Conservation (phyloP, 129 eudicot species). For the Dittrichia graveolens region DNA sequence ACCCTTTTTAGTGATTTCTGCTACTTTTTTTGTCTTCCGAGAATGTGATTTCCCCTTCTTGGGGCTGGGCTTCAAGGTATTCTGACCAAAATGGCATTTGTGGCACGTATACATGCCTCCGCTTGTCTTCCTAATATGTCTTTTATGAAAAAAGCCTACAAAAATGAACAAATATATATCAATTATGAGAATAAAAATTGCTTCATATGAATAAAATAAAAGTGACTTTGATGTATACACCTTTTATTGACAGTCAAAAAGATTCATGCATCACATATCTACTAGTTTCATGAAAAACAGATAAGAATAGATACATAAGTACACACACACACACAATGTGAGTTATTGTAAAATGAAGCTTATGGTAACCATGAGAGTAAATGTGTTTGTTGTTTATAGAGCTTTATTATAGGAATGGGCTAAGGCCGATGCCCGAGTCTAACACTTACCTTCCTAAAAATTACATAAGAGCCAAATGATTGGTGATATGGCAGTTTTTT, state of each 20-base stretch:
- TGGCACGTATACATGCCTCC: slow-evolving; percentile 72
- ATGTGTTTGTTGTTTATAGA: too few species aligned
- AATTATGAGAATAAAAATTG: neutral
- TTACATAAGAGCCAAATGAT: too few species aligned
- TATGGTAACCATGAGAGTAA: too few species aligned
- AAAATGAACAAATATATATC: slow-evolving; percentile 6
- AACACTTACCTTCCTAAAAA: too few species aligned
- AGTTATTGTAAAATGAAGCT: too few species aligned
- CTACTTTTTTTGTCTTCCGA: slow-evolving; percentile 38
- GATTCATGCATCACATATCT: slow-evolving; percentile 2
- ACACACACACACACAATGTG: too few species aligned
- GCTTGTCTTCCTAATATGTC: slow-evolving; percentile 65
- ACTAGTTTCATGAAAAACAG: neutral
- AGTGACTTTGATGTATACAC: too few species aligned
- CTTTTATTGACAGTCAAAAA: neutral
- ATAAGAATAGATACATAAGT: too few species aligned
- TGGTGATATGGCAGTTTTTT: too few species aligned
- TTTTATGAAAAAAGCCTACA: slow-evolving; percentile 78
- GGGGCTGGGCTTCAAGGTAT: slow-evolving; percentile 23
- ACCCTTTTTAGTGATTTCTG: slow-evolving; percentile 31
- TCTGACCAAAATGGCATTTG: slow-evolving; percentile 55
- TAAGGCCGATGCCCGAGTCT: too few species aligned
- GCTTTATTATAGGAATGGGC: too few species aligned
- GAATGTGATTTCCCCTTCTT: slow-evolving; percentile 40
- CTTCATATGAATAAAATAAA: neutral